phyloP scores from a whole-genome alignment of 2,329 filamentous ascomycete species.

The Botrytis aclada region DNA sequence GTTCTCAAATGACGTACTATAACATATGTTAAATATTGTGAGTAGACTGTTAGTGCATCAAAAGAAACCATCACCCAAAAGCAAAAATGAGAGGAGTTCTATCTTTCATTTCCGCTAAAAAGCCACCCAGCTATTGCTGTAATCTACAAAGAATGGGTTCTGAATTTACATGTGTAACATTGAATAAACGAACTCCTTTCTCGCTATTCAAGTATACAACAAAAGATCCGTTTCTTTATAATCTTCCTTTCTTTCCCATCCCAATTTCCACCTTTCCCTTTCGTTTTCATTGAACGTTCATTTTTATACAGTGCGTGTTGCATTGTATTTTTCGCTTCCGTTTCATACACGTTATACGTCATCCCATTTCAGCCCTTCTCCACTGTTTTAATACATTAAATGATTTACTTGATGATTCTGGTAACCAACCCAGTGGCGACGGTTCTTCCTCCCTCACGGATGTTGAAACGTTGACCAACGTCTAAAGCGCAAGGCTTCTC shows the following conservation, averaged over 20 bases:
- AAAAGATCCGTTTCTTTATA: background rate
- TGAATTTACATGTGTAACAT: constrained; percentile 10
- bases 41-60: background rate
- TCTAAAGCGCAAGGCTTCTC: constrained; percentile 85
- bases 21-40: background rate
- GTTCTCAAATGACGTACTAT: background rate
- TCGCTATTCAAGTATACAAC: constrained; percentile 10
- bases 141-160: constrained; percentile 13
- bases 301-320: constrained; percentile 8
- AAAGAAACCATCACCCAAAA: background rate
- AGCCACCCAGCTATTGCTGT: background rate
- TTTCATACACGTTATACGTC: constrained; percentile 4
- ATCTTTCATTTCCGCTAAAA: constrained; percentile 1
- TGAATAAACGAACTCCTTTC: constrained; percentile 20
- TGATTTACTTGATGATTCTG: constrained; percentile 55
- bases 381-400: background rate
- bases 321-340: background rate
- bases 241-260: background rate
- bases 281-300: background rate
- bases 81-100: constrained; percentile 15
- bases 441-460: constrained; percentile 92
- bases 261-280: background rate
- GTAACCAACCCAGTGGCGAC: constrained; percentile 82
- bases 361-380: background rate
- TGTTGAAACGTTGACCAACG: constrained; percentile 92